Conservation (phyloP, 306 rosid species). For the Alnus glutinosa region DNA sequence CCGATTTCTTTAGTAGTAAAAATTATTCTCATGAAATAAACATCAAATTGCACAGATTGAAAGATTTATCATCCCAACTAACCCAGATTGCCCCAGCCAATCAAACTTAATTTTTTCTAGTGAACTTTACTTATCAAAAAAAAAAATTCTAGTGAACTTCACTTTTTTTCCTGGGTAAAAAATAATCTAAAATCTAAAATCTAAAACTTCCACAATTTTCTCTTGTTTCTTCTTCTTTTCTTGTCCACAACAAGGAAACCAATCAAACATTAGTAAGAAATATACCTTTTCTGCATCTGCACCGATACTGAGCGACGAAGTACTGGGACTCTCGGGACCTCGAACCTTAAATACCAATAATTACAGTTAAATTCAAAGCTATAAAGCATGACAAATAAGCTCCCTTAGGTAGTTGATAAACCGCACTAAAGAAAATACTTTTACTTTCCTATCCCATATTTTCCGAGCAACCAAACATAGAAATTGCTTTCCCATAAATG, state of each 20-base stretch:
- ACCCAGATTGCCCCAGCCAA: neutral
- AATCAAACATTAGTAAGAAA: constrained; percentile 2
- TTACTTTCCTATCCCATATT: neutral
- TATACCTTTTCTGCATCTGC: constrained; percentile 69
- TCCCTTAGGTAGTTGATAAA: constrained; percentile 14
- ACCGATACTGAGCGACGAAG: constrained; percentile 56
- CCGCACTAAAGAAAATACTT: neutral
- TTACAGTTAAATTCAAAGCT: constrained; percentile 13
- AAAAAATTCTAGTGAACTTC: neutral
- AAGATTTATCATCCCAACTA: neutral
- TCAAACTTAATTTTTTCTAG: neutral
- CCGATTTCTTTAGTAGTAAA: neutral
- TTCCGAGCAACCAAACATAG: neutral
- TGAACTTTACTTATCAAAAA: neutral
- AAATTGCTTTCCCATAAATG: neutral
- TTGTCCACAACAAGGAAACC: neutral
- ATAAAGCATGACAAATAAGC: neutral
- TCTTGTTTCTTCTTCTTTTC: too few species aligned
- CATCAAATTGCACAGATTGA: neutral
- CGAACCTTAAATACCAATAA: constrained; percentile 51
- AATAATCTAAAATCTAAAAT: neutral
- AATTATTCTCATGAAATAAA: neutral
- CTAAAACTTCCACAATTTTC: neutral
- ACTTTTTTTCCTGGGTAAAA: neutral
- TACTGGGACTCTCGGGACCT: constrained; percentile 59